phyloP scores from a whole-genome alignment of 2,329 filamentous ascomycete species.

The Paracorniculantispora psalliotae region DNA sequence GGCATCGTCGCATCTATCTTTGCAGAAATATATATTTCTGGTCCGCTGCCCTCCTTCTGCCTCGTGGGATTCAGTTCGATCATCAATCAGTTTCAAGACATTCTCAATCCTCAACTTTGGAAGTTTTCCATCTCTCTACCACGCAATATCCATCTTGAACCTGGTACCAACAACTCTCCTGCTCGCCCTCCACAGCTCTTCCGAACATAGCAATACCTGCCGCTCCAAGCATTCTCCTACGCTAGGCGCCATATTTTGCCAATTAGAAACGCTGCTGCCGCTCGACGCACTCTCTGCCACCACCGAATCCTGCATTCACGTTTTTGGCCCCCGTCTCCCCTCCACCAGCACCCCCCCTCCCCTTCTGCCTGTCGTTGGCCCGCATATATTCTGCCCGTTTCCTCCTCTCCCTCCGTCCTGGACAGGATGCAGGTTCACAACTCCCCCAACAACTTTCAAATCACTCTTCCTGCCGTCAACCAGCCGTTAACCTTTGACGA shows the following conservation, averaged over 20 bases:
- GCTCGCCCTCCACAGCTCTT: background rate
- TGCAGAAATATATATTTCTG: slow-evolving; percentile 10
- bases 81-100: background rate
- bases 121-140: background rate
- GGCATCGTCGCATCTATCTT: slow-evolving; percentile 7
- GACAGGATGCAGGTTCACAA: slow-evolving; percentile 5
- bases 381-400: slow-evolving; percentile 11
- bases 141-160: background rate
- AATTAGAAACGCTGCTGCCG: slow-evolving; percentile 11
- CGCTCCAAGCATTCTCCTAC: slow-evolving; percentile 1
- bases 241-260: slow-evolving; percentile 8
- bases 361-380: slow-evolving; percentile 10
- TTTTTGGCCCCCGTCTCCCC: slow-evolving; percentile 6
- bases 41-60: slow-evolving; percentile 5
- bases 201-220: slow-evolving; percentile 8
- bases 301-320: slow-evolving; percentile 8
- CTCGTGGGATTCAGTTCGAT: background rate
- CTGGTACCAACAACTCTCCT: background rate
- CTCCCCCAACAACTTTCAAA: slow-evolving; percentile 7
- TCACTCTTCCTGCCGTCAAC: slow-evolving; percentile 11
- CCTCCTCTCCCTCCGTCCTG: background rate
- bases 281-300: slow-evolving; percentile 10
- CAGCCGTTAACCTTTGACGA: slow-evolving; percentile 13
- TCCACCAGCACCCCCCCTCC: background rate
- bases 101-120: background rate